These are phyloP conservation scores for Maudiozyma bulderi DNA, from an alignment of 805 yeast species.

Conservation along the genomic window DNA sequence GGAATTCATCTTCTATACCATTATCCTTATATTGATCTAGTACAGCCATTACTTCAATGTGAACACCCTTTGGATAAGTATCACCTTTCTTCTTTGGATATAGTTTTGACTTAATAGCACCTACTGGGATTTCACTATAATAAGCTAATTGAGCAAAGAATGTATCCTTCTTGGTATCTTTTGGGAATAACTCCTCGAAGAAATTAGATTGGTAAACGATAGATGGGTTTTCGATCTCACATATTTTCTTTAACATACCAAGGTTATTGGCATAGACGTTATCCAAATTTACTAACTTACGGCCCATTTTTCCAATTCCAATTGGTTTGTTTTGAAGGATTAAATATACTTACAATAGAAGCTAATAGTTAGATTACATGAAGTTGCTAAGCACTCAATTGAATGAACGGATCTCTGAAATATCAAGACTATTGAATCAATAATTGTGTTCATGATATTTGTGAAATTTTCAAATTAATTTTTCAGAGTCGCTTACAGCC, in stretches of 20 bases:
- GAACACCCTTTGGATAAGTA: slow-evolving; percentile 41
- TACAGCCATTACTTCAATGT: slow-evolving; percentile 61
- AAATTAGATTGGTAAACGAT: slow-evolving; percentile 13
- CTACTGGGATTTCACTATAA: slow-evolving; percentile 73
- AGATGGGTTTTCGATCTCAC: slow-evolving; percentile 3
- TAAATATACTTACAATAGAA: too few species aligned
- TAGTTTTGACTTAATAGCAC: slow-evolving; percentile 53
- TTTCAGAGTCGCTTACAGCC: too few species aligned
- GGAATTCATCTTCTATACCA: slow-evolving; percentile 53
- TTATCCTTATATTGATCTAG: slow-evolving; percentile 49
- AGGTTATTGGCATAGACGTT: slow-evolving; percentile 22
- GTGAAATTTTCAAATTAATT: too few species aligned
- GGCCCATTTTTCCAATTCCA: slow-evolving; percentile 9
- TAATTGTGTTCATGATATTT: too few species aligned
- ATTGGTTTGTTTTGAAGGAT: neutral
- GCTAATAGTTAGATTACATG: too few species aligned
- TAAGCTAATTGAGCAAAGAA: slow-evolving; percentile 34
- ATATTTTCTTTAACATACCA: slow-evolving; percentile 17
- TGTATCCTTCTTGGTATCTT: slow-evolving; percentile 6
- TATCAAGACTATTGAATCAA: too few species aligned
- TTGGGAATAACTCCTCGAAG: slow-evolving; percentile 17
- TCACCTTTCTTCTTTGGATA: slow-evolving; percentile 34
- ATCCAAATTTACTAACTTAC: slow-evolving; percentile 15
- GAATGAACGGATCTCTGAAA: too few species aligned
- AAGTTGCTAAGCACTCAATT: too few species aligned